Conservation (phyloP, 306 rosid species). For the Canavalia ensiformis region DNA sequence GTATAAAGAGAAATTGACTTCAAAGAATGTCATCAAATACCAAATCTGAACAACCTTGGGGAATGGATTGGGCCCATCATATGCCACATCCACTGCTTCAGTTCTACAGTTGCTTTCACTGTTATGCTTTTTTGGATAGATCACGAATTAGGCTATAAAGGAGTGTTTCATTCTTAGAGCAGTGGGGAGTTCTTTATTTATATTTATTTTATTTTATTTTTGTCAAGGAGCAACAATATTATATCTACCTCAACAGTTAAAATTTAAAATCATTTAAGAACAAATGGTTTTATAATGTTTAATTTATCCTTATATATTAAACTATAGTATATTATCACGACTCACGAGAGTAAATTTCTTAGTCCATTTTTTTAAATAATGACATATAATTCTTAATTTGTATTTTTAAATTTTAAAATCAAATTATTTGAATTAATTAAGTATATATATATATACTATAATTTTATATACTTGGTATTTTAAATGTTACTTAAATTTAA, state of each 20-base stretch:
- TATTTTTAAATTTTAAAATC: neutral
- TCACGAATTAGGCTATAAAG: neutral
- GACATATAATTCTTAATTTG: neutral
- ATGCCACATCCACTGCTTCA: conserved; percentile 34
- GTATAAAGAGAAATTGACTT: conserved; percentile 30
- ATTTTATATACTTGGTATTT: too few species aligned
- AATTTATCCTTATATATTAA: neutral
- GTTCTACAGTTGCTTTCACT: conserved; percentile 27
- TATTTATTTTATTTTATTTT: neutral
- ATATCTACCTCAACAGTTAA: neutral
- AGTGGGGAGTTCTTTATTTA: neutral
- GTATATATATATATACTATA: neutral
- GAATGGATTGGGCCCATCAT: conserved; percentile 11
- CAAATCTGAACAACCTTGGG: conserved; percentile 40
- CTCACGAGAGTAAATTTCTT: too few species aligned
- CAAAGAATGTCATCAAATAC: conserved; percentile 29
- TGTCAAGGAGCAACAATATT: neutral
- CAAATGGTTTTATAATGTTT: neutral
- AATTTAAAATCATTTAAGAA: neutral
- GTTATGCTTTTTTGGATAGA: neutral
- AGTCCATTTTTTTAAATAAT: too few species aligned
- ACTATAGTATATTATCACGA: neutral
- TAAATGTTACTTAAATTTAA: too few species aligned
- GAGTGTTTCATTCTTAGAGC: neutral
- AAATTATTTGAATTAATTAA: neutral